Conservation (phyloP, 1,284 basidiomycete species). For the Wolfiporia cocos region DNA sequence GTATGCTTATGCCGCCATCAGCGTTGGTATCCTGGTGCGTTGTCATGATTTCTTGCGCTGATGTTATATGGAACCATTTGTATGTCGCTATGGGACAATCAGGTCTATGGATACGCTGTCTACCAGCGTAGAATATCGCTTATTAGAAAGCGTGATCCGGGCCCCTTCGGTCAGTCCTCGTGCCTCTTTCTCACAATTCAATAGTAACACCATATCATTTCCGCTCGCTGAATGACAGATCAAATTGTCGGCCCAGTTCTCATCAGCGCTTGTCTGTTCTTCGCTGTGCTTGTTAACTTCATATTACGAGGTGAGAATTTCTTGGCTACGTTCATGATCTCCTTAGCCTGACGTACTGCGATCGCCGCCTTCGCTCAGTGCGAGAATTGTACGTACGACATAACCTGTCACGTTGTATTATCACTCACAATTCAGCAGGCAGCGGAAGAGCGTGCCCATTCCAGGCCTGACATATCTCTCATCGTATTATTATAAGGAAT, state of each 20-base stretch:
- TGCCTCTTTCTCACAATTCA: not conserved
- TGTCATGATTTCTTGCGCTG: not conserved
- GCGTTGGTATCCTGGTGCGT: slow-evolving; percentile 57
- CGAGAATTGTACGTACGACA: slow-evolving; percentile 5
- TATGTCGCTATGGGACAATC: no score
- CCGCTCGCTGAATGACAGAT: slow-evolving; percentile 40
- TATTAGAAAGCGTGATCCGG: slow-evolving; percentile 89
- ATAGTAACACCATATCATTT: slow-evolving; percentile 2
- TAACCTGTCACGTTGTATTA: not conserved
- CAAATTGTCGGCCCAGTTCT: slow-evolving; percentile 75
- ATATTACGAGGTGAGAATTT: slow-evolving; percentile 72
- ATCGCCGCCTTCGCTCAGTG: not conserved
- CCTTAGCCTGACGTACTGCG: not conserved
- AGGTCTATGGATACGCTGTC: slow-evolving; percentile 84
- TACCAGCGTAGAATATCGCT: slow-evolving; percentile 89
- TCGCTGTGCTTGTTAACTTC: slow-evolving; percentile 85
- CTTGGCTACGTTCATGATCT: no score
- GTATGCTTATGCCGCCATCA: slow-evolving; percentile 79
- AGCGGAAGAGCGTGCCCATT: slow-evolving; percentile 10
- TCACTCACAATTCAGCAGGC: slow-evolving; percentile 4
- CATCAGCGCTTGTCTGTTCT: slow-evolving; percentile 76
- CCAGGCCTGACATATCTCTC: slow-evolving; percentile 9
- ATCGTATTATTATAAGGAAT: no score
- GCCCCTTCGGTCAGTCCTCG: slow-evolving; percentile 72
- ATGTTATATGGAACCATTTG: not conserved